Evolutionary conservation across 2,329 filamentous ascomycete genomes (phyloP), one percentile per base, ranked within the genome.

Genomic region (Colletotrichum eleusines): DNA sequence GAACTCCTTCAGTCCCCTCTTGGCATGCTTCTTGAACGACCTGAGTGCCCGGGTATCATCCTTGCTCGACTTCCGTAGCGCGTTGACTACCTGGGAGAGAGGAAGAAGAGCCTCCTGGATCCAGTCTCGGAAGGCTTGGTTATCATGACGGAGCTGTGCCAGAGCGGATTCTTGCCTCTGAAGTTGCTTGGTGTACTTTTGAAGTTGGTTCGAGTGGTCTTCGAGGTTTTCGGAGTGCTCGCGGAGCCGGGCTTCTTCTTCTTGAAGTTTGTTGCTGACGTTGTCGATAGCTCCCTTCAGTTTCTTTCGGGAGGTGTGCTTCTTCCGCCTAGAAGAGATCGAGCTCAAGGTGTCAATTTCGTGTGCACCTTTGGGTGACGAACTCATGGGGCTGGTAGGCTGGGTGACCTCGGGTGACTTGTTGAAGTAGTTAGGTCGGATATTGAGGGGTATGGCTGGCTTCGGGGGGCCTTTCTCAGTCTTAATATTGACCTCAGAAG

Each of bases 31-130:
- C 14, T 35, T 48, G 8, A 23, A 26, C 23, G 44, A 50, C n/a
- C 38, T 35, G n/a, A 51, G 33, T 3, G 31, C 28, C 23, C n/a
- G 44, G 14, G 50, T 61, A 5, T 61, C 59, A n/a, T 1, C 31
- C 44, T 61, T 61, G n/a, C 9, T 51, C 59, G 59, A 38, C 44
- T 61, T 61, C 2, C 35, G 44, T 8, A 61, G 44, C 1, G n/a
- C 16, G 35, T 40, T 40, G 31, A 51, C 28, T 18, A n/a, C 59
- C 23, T 28, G 44, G 16, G n/a, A 14, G 28, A 61, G 44, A 44
- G 59, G 33, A 6, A 28, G n/a, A 14, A 61, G 31, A 2, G 26
- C 44, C 14, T 18, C 44, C 11, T 40, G n/a, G 18, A 61, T 44
- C 5, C 44, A 26, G 1, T 18, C 31, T 18, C 59, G n/a, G 8